A percentile compares a stretch with the other conserved stretches of the same genome.
phyloP scores from a whole-genome alignment of 2,329 filamentous ascomycete species.

The Sporothrix pallida region DNA sequence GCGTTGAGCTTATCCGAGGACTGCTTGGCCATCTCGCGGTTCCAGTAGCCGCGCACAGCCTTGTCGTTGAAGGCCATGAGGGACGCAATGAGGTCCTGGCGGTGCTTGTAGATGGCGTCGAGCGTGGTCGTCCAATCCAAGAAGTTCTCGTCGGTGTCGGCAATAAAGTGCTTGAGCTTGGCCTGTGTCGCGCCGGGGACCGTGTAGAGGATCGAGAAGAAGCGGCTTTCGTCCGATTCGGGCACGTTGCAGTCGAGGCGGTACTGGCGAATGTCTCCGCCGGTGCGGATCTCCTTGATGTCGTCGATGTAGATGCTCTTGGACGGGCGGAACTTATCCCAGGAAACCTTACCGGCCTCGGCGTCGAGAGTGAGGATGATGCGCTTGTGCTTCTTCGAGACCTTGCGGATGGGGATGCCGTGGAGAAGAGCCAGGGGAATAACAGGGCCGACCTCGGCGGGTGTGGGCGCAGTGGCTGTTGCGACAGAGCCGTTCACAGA shows the following conservation, averaged over 20 bases:
- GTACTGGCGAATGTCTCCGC: conserved; percentile 85
- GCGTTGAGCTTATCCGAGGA: conserved; percentile 48
- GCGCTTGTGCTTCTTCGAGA: conserved; percentile 83
- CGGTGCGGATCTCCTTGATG: conserved; percentile 86
- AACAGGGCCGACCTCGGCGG: conserved; percentile 66
- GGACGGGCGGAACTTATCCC: conserved; percentile 77
- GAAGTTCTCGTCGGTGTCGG: conserved; percentile 73
- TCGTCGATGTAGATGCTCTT: conserved; percentile 95
- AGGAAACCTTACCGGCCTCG: conserved; percentile 83
- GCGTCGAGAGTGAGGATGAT: conserved; percentile 77
- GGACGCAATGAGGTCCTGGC: conserved; percentile 88
- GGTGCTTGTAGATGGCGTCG: conserved; percentile 81
- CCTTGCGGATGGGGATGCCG: conserved; percentile 78
- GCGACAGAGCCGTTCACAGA: conserved; percentile 48
- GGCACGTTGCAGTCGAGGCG: conserved; percentile 79
- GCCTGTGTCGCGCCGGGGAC: conserved; percentile 78
- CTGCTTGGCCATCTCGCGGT: conserved; percentile 77
- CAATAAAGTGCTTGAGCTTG: conserved; percentile 88
- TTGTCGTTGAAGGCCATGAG: conserved; percentile 84
- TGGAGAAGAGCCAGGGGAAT: conserved; percentile 77
- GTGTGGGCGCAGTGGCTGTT: background rate
- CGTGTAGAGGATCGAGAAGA: conserved; percentile 90
- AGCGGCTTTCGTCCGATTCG: conserved; percentile 70
- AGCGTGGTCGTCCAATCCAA: conserved; percentile 83
- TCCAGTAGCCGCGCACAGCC: conserved; percentile 84